Evolutionary conservation across 352 stramenopile genomes (phyloP).

Genomic region (Pythium dissotocum): DNA sequence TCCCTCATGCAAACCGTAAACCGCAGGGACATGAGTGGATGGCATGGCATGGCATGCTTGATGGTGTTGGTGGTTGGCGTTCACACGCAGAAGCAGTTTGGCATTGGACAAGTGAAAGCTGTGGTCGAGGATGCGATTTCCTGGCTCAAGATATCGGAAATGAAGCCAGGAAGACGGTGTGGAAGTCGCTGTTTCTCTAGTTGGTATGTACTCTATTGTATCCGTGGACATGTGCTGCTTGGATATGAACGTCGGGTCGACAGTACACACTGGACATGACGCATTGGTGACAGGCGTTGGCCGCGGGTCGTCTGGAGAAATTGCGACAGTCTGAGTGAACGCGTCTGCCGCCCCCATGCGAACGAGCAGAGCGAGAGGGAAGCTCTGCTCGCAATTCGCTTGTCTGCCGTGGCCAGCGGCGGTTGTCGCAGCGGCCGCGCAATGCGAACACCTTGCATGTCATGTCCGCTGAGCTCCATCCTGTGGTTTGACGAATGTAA

Average conservation of each 20-base stretch:
- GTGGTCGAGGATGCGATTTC: too few relatives aligned
- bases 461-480: not conserved
- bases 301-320: not conserved
- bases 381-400: not conserved
- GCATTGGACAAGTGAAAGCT: too few relatives aligned
- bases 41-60: too few relatives aligned
- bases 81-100: too few relatives aligned
- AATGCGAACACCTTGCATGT: not conserved
- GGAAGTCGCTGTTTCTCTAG: not conserved
- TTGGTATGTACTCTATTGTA: not conserved
- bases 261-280: not conserved
- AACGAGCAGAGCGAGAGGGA: not conserved
- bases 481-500: not conserved
- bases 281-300: not conserved
- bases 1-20: too few relatives aligned
- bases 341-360: not conserved
- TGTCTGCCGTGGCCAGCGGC: not conserved
- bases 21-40: too few relatives aligned
- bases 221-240: not conserved
- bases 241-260: not conserved
- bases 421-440: not conserved
- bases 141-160: too few relatives aligned
- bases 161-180: not conserved
- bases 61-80: too few relatives aligned
- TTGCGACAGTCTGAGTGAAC: not conserved